Base-by-base conservation (phyloP, 352 stramenopile species). In the Phytophthora aleatoria region DNA sequence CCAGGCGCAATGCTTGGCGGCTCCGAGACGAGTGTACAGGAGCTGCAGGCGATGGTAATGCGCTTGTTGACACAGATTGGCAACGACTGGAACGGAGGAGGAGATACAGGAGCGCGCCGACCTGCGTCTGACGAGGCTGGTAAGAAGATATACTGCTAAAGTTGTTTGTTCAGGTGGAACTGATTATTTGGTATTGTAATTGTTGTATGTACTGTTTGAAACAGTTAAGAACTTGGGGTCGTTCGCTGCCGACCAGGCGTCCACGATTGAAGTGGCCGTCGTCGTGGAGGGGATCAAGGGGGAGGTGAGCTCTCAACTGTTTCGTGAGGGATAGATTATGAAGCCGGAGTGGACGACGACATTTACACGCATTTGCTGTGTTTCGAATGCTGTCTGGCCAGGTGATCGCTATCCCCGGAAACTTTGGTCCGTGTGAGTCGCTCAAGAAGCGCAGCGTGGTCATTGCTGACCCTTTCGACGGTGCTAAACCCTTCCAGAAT, bases 371-470 rank as follows among this genome's bases (percentile, higher is more conserved):
- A 2, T 27, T 45, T 45, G 5, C 39, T 24, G 7, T 38, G 20
- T 38, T 38, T 12, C 8, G 33, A 38, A 41, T 26, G n/a, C 12
- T 51, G 13, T 16, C 15, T n/a, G 1, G 50, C 1, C 27, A 94
- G 85, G 85, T 92, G 24, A 76, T 94, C 27, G 79, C 82, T 9
- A 61, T 92, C 15, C 81, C 85, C 1, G 85, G 75, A 11, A 91
- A 92, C 60, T 94, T 94, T 71, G 82, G 82, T n/a, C 83, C 83
- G 12, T 92, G 81, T 35, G 70, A 88, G 45, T 85, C 85, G 3
- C 58, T 94, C 7, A 56, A 71, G 27, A 59, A 77, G 9, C 59
- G 59, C 8, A 57, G 60, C 13, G 33, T 92, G 1, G 66, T 85
- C 3, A 51, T 91, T 5, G 85, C 78, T 3, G 74, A 89, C 15